Evolutionary conservation across 257 asterid genomes (phyloP), one percentile per base, ranked within the genome.

Genomic region (Handroanthus guayacan): DNA sequence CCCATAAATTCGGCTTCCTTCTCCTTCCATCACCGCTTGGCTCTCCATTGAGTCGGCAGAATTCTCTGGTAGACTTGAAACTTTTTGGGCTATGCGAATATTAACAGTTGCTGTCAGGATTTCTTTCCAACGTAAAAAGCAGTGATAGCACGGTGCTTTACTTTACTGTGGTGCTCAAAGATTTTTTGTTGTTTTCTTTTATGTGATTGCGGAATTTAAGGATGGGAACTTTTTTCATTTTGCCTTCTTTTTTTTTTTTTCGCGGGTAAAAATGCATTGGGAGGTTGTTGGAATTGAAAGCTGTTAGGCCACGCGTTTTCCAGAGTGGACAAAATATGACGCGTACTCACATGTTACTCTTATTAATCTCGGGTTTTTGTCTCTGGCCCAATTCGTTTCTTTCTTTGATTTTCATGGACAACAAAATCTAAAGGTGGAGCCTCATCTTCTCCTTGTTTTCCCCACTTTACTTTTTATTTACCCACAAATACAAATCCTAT

Each of bases 241-340:
- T n/a, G 5, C 44, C n/a, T 54, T 36, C 3, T 56, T 57, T 78
- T 10, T 51, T 3, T 11, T 51, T 0, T 55, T 41, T 79, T 71
- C 73, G 74, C 81, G 76, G 81, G 79, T 75, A 64, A 71, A 66
- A 52, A 11, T 17, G 58, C 5, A 16, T 4, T 6, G 10, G 41
- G 65, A 56, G 63, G 34, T 71, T 62, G 82, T 56, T 78, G 81
- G 79, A 76, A 83, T 74, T 77, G 77, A 77, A 77, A 62, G 77
- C 41, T n/a, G 81, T 52, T 77, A 84, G 87, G 85, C 83, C 85
- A 84, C 85, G 85, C 87, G 87, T 66, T 84, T 84, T 80, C 2
- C 66, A 5, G 6, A 36, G 47, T 77, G 74, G 80, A 80, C 87
- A 71, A 66, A 25, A 20, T 7, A 17, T 31, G 82, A 77, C 84